phyloP scores from a whole-genome alignment of 2,329 filamentous ascomycete species.

The Cladophialophora exuberans region DNA sequence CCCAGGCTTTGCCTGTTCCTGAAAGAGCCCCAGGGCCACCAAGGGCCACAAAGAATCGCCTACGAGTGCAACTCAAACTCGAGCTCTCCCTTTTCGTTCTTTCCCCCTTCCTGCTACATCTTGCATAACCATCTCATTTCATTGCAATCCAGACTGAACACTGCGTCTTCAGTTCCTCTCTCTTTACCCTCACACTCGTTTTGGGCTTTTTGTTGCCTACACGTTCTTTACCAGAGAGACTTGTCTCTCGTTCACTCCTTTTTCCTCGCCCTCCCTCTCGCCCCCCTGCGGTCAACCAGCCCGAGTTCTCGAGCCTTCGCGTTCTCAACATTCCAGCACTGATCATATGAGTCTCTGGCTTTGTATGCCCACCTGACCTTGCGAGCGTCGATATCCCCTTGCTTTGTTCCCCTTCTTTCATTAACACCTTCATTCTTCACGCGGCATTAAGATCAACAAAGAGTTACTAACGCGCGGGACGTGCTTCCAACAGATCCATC shows the following conservation, averaged over 20 bases:
- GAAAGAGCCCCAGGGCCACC: constrained; percentile 7
- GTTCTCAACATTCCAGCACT: constrained; percentile 31
- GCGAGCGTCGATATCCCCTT: constrained; percentile 22
- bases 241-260: constrained; percentile 36
- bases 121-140: constrained; percentile 9
- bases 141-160: constrained; percentile 9
- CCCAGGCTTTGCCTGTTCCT: constrained; percentile 25
- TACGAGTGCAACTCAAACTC: constrained; percentile 16
- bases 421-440: constrained; percentile 4
- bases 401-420: constrained; percentile 18
- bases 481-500: constrained; percentile 20
- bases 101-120: constrained; percentile 11
- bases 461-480: constrained; percentile 20
- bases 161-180: constrained; percentile 8
- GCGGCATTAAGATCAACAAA: constrained; percentile 12
- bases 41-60: constrained; percentile 6
- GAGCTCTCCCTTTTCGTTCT: constrained; percentile 16
- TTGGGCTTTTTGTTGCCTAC: constrained; percentile 32
- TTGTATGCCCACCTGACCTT: constrained; percentile 30
- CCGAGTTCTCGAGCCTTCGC: constrained; percentile 12
- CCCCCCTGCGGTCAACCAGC: not conserved
- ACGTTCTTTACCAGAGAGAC: constrained; percentile 34
- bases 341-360: constrained; percentile 33
- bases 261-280: constrained; percentile 21
- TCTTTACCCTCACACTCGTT: constrained; percentile 27